A percentile compares a stretch with the other conserved stretches of the same genome.
These are phyloP conservation scores for Larix kaempferi DNA, from an alignment of 75 land plant species.

Conservation along the genomic window DNA sequence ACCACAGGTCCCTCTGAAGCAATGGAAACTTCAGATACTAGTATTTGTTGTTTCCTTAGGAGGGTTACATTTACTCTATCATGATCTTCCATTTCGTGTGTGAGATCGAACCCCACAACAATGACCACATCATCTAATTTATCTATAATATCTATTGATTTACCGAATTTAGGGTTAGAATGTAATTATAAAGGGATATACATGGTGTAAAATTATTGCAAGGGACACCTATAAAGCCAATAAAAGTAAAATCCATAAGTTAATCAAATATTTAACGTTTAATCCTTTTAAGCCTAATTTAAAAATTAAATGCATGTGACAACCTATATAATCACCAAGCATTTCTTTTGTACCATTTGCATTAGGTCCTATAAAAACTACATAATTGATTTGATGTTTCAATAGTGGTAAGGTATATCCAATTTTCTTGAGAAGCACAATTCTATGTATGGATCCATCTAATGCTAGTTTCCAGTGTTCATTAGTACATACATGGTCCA, in stretches of 20 bases:
- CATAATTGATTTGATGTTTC: conserved; percentile 18
- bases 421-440: conserved; percentile 85
- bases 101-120: conserved; percentile 67
- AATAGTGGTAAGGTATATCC: conserved; percentile 52
- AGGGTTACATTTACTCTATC: conserved; percentile 71
- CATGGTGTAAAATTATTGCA: conserved; percentile 54
- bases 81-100: conserved; percentile 77
- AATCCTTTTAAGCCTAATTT: no score
- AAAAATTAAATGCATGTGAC: no score
- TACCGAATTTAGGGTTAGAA: conserved; percentile 31
- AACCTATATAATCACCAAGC: conserved; percentile 84
- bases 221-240: conserved; percentile 55
- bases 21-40: conserved; percentile 45
- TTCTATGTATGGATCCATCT: conserved; percentile 86
- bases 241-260: no score
- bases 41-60: conserved; percentile 77
- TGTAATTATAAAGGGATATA: conserved; percentile 33
- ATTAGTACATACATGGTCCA: conserved; percentile 52
- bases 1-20: conserved; percentile 59
- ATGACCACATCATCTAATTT: conserved; percentile 69
- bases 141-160: conserved; percentile 46
- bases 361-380: conserved; percentile 81
- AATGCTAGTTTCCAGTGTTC: conserved; percentile 71
- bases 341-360: conserved; percentile 49
- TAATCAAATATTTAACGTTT: no score